A percentile compares a stretch with the other conserved stretches of the same genome.
Conservation (phyloP, 768 basidiomycete genomes). For the Lactarius akahatsu region DNA sequence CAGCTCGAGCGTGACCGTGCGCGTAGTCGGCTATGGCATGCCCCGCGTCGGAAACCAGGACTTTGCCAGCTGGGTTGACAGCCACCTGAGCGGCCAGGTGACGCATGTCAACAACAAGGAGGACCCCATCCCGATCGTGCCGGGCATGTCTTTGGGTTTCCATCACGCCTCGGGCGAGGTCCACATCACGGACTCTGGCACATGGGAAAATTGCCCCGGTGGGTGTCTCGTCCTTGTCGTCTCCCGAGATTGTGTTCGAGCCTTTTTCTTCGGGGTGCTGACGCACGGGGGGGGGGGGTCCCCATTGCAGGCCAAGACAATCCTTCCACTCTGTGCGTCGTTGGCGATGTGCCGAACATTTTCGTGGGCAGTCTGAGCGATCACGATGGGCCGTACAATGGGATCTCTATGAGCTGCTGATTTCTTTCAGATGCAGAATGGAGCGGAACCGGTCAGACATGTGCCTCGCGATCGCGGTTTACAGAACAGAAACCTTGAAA, state of each 20-base stretch:
- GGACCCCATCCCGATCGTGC: slow-evolving; percentile 41
- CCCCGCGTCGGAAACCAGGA: slow-evolving; percentile 32
- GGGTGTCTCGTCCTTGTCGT: neutral
- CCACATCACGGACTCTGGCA: slow-evolving; percentile 43
- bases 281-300: neutral
- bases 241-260: neutral
- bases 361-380: slow-evolving; percentile 38
- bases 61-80: slow-evolving; percentile 19
- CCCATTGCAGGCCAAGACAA: slow-evolving; percentile 58
- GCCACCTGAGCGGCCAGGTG: neutral
- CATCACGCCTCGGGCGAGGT: slow-evolving; percentile 44
- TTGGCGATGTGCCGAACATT: slow-evolving; percentile 55
- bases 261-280: neutral
- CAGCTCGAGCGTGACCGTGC: slow-evolving; percentile 21
- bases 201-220: slow-evolving; percentile 60
- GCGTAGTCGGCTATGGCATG: slow-evolving; percentile 30
- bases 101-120: slow-evolving; percentile 16
- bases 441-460: neutral
- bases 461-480: neutral
- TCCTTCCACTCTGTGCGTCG: slow-evolving; percentile 47
- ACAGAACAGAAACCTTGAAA: neutral
- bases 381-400: slow-evolving; percentile 27
- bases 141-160: slow-evolving; percentile 44
- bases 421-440: neutral
- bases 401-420: slow-evolving; percentile 28